Conservation (phyloP, 768 basidiomycete genomes). For the Leccinum longicurvipes region DNA sequence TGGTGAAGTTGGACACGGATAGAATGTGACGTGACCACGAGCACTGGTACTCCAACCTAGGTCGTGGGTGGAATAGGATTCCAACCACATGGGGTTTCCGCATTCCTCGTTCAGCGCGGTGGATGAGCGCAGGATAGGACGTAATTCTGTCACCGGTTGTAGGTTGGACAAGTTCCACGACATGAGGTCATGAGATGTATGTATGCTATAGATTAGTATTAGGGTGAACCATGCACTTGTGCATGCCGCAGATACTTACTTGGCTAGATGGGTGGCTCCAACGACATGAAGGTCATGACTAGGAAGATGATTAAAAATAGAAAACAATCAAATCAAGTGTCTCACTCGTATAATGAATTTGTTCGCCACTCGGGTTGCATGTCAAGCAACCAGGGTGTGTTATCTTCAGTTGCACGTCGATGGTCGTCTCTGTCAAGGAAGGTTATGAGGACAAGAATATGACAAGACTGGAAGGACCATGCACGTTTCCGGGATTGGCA, state of each 20-base stretch:
- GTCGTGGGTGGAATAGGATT: background rate
- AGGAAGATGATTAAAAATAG: background rate
- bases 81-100: background rate
- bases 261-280: background rate
- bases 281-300: background rate
- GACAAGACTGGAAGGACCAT: background rate
- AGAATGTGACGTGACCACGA: background rate
- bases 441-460: background rate
- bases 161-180: background rate
- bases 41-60: background rate
- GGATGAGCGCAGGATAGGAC: background rate
- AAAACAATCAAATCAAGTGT: background rate
- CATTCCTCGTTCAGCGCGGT: background rate
- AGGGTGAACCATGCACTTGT: background rate
- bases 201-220: background rate
- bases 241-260: background rate
- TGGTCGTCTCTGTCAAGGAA: background rate
- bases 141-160: background rate
- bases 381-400: background rate
- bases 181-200: background rate
- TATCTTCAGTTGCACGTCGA: background rate
- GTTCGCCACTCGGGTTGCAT: background rate
- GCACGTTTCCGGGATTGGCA: background rate
- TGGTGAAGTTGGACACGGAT: background rate
- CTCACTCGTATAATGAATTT: background rate